A percentile compares a stretch with the other conserved stretches of the same genome.
phyloP scores from a whole-genome alignment of 139 green algal genomes.

The Tetraselmis chui region DNA sequence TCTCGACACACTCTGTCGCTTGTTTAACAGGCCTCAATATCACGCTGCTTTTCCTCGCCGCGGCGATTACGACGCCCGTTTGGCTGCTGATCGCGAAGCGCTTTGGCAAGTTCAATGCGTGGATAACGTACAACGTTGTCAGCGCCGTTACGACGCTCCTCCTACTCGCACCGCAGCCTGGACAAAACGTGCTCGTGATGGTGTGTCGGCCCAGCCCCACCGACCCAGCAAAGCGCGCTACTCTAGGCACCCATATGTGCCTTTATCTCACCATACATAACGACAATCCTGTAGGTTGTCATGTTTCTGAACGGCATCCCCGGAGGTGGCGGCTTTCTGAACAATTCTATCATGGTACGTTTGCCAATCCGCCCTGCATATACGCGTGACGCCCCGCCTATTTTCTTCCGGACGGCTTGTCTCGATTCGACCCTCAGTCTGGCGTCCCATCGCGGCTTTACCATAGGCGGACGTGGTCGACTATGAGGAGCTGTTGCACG shows the following conservation, averaged over 20 bases:
- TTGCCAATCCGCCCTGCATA: too few relatives aligned
- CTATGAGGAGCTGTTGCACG: conserved; percentile 28
- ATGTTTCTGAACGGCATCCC: conserved; percentile 27
- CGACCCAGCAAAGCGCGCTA: too few relatives aligned
- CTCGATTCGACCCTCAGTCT: too few relatives aligned
- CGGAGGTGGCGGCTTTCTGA: conserved; percentile 17
- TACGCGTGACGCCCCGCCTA: too few relatives aligned
- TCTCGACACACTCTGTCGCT: too few relatives aligned
- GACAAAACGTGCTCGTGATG: background rate
- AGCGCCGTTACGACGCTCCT: conserved; percentile 1
- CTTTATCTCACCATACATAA: too few relatives aligned
- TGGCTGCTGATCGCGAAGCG: conserved; percentile 17
- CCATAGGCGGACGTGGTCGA: conserved; percentile 27
- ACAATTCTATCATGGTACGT: background rate
- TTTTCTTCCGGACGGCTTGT: too few relatives aligned
- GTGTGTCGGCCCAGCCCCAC: too few relatives aligned
- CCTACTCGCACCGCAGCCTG: background rate
- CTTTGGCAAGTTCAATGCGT: conserved; percentile 27
- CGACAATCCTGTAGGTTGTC: conserved; percentile 4
- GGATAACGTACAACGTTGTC: conserved; percentile 21
- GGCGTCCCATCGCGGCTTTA: background rate
- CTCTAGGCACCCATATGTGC: too few relatives aligned
- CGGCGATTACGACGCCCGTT: conserved; percentile 5
- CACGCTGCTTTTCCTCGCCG: conserved; percentile 22
- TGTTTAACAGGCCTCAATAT: conserved; percentile 13